These are phyloP conservation scores for Barnettozyma botsteinii DNA, from an alignment of 805 yeast genomes.

Conservation along the genomic window DNA sequence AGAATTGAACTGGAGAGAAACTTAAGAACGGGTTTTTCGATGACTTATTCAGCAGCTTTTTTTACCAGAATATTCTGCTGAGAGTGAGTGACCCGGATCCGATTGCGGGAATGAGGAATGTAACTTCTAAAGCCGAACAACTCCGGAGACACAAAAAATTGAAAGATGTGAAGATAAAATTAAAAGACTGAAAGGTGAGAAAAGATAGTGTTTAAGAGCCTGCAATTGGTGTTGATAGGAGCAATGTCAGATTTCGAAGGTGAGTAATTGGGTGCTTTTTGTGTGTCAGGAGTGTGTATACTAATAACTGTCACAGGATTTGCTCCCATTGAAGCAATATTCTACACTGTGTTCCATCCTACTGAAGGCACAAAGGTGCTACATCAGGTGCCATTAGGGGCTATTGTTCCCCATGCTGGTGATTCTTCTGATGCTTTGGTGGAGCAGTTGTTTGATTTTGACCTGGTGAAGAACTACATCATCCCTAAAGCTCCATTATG, in stretches of 20 bases:
- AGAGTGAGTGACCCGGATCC: neutral
- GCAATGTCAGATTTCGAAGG: constrained; percentile 10
- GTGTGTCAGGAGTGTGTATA: neutral
- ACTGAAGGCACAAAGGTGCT: constrained; percentile 91
- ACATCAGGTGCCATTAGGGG: constrained; percentile 83
- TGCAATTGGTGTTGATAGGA: no score
- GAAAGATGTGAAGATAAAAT: no score
- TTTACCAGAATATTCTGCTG: neutral
- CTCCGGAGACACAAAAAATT: neutral
- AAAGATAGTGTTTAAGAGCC: no score
- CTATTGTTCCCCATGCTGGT: constrained; percentile 38
- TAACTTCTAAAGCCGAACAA: neutral
- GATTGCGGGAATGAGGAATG: neutral
- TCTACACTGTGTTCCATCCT: constrained; percentile 91
- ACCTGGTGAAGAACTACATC: constrained; percentile 79
- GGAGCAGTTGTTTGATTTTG: constrained; percentile 63
- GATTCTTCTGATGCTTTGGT: constrained; percentile 27
- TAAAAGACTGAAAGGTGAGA: no score
- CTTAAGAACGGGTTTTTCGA: constrained; percentile 7
- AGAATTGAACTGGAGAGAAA: neutral
- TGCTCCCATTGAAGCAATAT: constrained; percentile 81
- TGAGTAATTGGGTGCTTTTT: constrained; percentile 25
- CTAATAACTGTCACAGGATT: constrained; percentile 50
- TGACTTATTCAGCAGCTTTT: neutral
- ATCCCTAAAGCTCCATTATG: constrained; percentile 93